Evolutionary conservation across 805 yeast genomes (phyloP), one percentile per base, ranked within the genome.

Genomic region (Monosporozyma aerobia): DNA sequence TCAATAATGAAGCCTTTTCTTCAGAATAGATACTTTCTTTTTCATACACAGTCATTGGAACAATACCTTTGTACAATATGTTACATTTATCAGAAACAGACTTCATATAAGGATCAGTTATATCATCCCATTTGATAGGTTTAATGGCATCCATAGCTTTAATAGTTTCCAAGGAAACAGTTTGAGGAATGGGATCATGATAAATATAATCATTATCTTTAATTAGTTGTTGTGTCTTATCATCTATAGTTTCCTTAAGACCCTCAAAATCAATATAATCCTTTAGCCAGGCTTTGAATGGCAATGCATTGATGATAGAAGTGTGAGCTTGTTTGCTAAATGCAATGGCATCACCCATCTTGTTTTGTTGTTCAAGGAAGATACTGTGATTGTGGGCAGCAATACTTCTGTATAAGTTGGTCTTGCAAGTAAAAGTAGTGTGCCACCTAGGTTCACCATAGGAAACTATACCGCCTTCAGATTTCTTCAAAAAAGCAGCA

Each of bases 171-270:
- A 63, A 13, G 5, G 63, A 59, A 2, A 57, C 78, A 32, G 69
- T 69, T 3, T 79, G 72, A 0, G 97, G 96, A 13, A 90, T 72
- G 1, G 74, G 61, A 22, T 85, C 92, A 67, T 94, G 96, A 63
- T 87, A 92, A 39, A 92, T 87, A 60, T 81, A 84, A 64, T 92
- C 97, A 62, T 92, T 92, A 63, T 92, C 98, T 58, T 86, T 89
- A 27, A 77, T 81, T 59, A 87, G 59, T 2, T 67, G 59, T 29
- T 65, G 65, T 13, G 72, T 56, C 48, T 75, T 72, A 14, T 66
- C 68, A 16, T 73, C 75, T 5, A 67, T 56, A 3, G 68, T 52
- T 2, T 69, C 63, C 41, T 68, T 64, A 43, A 69, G 62, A 1
- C 60, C 55, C 22, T 67, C 68, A 39, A 63, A 63, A 49, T 73